Evolutionary conservation across 192 early-diverging fungal species (phyloP).

Genomic region (Coemansia sp.): DNA sequence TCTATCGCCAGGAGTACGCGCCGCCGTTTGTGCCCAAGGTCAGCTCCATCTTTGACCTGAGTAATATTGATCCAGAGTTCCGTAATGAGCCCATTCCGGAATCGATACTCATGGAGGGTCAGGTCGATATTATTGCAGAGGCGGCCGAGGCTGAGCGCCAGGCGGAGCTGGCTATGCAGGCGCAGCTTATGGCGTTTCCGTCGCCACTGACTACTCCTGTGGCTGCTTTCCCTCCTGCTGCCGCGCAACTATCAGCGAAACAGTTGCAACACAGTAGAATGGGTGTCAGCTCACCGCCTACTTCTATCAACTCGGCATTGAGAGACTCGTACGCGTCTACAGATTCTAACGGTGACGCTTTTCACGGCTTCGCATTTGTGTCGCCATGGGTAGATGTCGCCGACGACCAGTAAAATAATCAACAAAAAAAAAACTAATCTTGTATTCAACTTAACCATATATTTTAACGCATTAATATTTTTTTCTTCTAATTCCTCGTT

Average conservation of each 20-base stretch:
- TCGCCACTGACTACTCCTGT: constrained; percentile 13
- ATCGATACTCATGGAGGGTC: constrained; percentile 22
- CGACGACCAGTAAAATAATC: constrained; percentile 18
- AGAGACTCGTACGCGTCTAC: constrained; percentile 15
- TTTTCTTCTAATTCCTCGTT: background rate
- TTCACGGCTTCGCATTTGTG: constrained; percentile 49
- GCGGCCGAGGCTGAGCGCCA: constrained; percentile 24
- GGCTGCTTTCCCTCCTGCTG: background rate
- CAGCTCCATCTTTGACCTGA: constrained; percentile 37
- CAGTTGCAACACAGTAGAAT: constrained; percentile 26
- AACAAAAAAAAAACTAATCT: background rate
- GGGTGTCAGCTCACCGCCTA: constrained; percentile 23
- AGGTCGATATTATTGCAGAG: constrained; percentile 19
- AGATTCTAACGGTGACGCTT: constrained; percentile 36
- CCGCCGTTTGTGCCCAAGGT: constrained; percentile 67
- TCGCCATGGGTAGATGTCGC: constrained; percentile 32
- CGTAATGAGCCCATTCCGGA: constrained; percentile 40
- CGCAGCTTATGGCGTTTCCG: constrained; percentile 25
- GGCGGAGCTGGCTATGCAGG: constrained; percentile 26
- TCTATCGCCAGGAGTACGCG: constrained; percentile 55
- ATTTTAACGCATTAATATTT: background rate
- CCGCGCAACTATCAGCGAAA: background rate
- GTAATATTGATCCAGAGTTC: constrained; percentile 47
- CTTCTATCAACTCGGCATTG: constrained; percentile 10
- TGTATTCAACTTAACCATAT: constrained; percentile 9